A percentile compares a stretch with the other conserved stretches of the same genome.
These are phyloP conservation scores for Leccinum subtestaceum DNA, from an alignment of 768 basidiomycete genomes.

Conservation along the genomic window DNA sequence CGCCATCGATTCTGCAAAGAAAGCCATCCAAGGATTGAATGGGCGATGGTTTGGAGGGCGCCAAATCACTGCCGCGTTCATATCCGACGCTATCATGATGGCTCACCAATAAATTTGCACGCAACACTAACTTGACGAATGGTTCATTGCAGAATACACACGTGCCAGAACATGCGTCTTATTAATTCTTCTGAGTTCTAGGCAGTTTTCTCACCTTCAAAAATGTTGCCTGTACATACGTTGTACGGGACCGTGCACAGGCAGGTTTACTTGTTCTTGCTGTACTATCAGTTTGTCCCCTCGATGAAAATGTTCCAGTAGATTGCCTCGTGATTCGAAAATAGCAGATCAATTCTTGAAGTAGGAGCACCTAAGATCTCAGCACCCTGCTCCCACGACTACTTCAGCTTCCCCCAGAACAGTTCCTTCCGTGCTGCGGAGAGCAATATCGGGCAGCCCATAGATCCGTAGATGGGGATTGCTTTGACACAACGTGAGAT, in stretches of 20 bases:
- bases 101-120: conserved; percentile 64
- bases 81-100: conserved; percentile 92
- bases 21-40: conserved; percentile 86
- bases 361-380: conserved; percentile 11
- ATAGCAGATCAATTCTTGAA: conserved; percentile 22
- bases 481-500: neutral
- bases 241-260: conserved; percentile 33
- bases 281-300: conserved; percentile 29
- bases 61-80: conserved; percentile 83
- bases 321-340: conserved; percentile 28
- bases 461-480: conserved; percentile 9
- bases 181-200: conserved; percentile 35
- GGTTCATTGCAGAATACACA: conserved; percentile 29
- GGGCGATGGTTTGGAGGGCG: conserved; percentile 97
- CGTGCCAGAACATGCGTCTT: conserved; percentile 16
- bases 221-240: conserved; percentile 31
- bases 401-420: neutral
- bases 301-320: conserved; percentile 36
- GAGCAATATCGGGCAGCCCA: neutral
- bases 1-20: conserved; percentile 71
- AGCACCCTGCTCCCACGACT: conserved; percentile 2
- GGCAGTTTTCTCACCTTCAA: conserved; percentile 30
- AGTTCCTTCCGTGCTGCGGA: neutral
- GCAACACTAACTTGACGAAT: conserved; percentile 26
- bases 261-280: conserved; percentile 38